Conservation (phyloP, 805 yeast species). For the Kodamaea hsintzibuensis region DNA sequence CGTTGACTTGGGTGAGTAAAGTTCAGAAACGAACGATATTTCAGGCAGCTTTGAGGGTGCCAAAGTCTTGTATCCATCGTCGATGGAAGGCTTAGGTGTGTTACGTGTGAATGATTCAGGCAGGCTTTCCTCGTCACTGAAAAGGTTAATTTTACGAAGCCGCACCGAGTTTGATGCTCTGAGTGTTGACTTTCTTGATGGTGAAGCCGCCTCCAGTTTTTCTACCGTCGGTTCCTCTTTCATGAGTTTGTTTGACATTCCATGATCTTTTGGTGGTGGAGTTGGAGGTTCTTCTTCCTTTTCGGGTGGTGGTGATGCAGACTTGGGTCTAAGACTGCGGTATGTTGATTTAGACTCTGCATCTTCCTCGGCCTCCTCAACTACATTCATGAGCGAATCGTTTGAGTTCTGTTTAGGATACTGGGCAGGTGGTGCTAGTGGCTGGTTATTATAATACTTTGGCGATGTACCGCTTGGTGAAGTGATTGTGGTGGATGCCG, state of each 20-base stretch:
- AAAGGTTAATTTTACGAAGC: conserved; percentile 41
- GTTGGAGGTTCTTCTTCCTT: background rate
- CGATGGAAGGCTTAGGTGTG: background rate
- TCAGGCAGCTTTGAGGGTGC: conserved; percentile 1
- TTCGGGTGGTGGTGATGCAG: background rate
- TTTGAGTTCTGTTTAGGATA: conserved; percentile 17
- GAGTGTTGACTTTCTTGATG: conserved; percentile 41
- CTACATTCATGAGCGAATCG: conserved; percentile 36
- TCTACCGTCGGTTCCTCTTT: conserved; percentile 11
- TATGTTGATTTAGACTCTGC: background rate
- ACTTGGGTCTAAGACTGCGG: conserved; percentile 2
- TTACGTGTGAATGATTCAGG: conserved; percentile 1
- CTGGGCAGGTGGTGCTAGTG: conserved; percentile 3
- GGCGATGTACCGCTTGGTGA: conserved; percentile 3
- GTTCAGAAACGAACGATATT: background rate
- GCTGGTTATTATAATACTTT: conserved; percentile 1
- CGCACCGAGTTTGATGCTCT: conserved; percentile 42
- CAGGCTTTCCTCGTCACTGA: conserved; percentile 18
- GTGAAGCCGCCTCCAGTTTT: conserved; percentile 19
- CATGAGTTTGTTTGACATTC: conserved; percentile 24
- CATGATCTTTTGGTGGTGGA: background rate
- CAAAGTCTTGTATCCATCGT: background rate
- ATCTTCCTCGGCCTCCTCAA: conserved; percentile 37
- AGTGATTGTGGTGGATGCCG: background rate
- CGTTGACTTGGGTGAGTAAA: background rate